These are phyloP conservation scores for Ammopiptanthus mongolicus DNA, from an alignment of 306 rosid species.

Conservation along the genomic window DNA sequence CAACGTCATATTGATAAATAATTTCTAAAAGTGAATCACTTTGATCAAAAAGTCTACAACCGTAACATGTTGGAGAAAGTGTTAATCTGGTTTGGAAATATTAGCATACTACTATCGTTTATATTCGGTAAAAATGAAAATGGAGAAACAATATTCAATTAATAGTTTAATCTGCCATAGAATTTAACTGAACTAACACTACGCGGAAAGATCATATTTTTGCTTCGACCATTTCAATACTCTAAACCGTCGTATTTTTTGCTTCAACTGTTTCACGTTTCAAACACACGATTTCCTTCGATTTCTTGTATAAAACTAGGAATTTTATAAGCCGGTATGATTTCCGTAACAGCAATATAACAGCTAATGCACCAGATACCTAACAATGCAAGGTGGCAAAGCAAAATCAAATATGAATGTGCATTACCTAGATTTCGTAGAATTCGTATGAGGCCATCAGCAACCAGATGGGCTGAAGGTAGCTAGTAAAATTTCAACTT, in stretches of 20 bases:
- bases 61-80: no score
- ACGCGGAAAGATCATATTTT: neutral
- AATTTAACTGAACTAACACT: neutral
- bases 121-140: neutral
- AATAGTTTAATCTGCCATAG: neutral
- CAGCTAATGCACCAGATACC: neutral
- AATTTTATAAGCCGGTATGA: neutral
- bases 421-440: neutral
- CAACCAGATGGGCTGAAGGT: neutral
- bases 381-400: neutral
- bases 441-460: neutral
- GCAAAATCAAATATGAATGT: neutral
- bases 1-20: no score
- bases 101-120: neutral
- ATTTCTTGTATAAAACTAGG: neutral
- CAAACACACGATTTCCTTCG: neutral
- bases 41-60: no score
- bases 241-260: no score
- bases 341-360: neutral
- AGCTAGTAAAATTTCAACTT: neutral
- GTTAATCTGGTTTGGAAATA: neutral
- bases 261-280: neutral
- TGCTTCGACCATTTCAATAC: neutral
- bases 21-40: no score
- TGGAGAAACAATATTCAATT: neutral